A percentile compares a stretch with the other conserved stretches of the same genome.
phyloP scores from a whole-genome alignment of 495 filamentous ascomycete genomes.

The Melanomma pulvis-pyrius region DNA sequence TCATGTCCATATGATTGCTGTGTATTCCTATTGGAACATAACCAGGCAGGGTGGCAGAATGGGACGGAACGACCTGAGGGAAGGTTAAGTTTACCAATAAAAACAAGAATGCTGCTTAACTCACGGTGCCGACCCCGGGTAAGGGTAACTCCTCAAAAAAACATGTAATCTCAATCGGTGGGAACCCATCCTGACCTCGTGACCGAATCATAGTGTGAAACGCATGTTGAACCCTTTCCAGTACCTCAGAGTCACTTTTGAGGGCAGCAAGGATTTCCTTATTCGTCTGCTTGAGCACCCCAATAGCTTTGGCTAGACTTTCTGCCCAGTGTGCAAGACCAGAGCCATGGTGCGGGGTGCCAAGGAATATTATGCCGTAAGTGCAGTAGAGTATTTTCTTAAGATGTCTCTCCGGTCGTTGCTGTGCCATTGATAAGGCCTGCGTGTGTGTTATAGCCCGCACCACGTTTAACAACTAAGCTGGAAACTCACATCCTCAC shows the following conservation, averaged over 20 bases:
- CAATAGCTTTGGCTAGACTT: constrained; percentile 27
- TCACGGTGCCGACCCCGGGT: constrained; percentile 26
- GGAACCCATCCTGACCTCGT: constrained; percentile 23
- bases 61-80: not conserved
- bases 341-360: constrained; percentile 20
- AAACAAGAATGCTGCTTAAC: not conserved
- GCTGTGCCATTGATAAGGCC: not conserved
- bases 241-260: constrained; percentile 39
- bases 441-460: not conserved
- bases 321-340: constrained; percentile 21
- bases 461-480: not conserved
- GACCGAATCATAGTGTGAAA: constrained; percentile 46
- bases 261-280: constrained; percentile 25
- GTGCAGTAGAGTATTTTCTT: constrained; percentile 1
- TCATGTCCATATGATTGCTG: constrained; percentile 52
- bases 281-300: constrained; percentile 29
- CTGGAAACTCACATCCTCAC: constrained; percentile 37
- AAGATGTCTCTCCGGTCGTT: not conserved
- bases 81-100: not conserved
- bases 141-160: constrained; percentile 43
- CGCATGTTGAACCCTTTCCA: constrained; percentile 46
- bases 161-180: constrained; percentile 42
- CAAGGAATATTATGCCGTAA: constrained; percentile 14
- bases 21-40: constrained; percentile 47
- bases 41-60: constrained; percentile 49